phyloP scores from a whole-genome alignment of 176 grass and related monocot species.

The Eleusine coracana region DNA sequence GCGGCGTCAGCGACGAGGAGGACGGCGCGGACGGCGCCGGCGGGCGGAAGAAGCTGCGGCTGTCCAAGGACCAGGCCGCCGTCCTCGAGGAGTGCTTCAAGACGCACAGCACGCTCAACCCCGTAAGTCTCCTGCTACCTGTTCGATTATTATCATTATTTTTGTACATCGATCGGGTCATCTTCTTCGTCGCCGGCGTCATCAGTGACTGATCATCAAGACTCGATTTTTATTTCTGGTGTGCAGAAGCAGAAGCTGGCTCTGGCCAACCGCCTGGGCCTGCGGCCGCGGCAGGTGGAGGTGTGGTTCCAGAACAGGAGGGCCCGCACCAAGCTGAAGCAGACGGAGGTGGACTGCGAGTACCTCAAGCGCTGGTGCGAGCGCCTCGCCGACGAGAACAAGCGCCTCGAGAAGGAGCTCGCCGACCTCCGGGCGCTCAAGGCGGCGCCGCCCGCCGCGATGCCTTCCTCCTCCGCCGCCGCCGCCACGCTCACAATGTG shows the following conservation, averaged over 20 bases:
- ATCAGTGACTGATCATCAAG: neutral
- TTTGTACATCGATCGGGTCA: too few relatives aligned
- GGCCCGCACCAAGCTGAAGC: conserved; percentile 89
- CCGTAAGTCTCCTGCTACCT: conserved; percentile 34
- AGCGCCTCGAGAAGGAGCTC: conserved; percentile 90
- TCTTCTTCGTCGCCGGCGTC: too few relatives aligned
- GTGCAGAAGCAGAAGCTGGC: conserved; percentile 82
- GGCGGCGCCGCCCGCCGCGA: conserved; percentile 32
- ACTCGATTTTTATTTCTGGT: too few relatives aligned
- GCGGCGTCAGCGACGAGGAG: conserved; percentile 65
- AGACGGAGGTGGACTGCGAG: conserved; percentile 99
- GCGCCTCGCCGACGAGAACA: conserved; percentile 87
- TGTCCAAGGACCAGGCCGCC: conserved; percentile 91
- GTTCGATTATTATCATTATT: too few relatives aligned
- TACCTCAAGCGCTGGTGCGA: conserved; percentile 96
- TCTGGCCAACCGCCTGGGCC: conserved; percentile 65
- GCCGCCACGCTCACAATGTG: conserved; percentile 86
- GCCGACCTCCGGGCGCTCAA: conserved; percentile 79
- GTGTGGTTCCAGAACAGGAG: conserved; percentile 99
- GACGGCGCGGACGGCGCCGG: conserved; percentile 65
- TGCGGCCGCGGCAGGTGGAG: conserved; percentile 88
- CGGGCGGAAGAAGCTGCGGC: conserved; percentile 79
- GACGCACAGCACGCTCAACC: conserved; percentile 97
- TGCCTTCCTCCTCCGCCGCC: conserved; percentile 23
- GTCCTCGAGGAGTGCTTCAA: conserved; percentile 97